Percentiles rank a stretch among this genome's conserved stretches.
phyloP scores from a whole-genome alignment of 208 protist genomes.

The Trypanosoma grayi region DNA sequence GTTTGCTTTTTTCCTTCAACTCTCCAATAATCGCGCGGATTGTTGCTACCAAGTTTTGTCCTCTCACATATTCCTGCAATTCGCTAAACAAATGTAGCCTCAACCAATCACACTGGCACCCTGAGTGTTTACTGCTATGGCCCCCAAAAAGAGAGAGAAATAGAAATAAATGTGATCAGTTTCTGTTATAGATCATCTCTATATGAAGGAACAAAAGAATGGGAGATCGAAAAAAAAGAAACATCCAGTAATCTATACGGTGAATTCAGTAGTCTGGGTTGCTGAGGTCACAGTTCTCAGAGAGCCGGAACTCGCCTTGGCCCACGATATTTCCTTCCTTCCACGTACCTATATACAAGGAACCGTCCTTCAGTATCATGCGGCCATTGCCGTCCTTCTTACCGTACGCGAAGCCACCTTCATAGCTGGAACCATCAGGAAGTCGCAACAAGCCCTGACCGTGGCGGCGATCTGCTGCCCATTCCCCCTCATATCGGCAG shows the following conservation, averaged over 20 bases:
- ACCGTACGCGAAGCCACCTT: slow-evolving; percentile 78
- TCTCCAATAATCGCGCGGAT: background rate
- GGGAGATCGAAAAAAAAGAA: background rate
- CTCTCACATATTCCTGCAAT: background rate
- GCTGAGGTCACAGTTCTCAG: slow-evolving; percentile 85
- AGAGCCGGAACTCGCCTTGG: slow-evolving; percentile 87
- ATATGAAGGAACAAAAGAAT: slow-evolving; percentile 16
- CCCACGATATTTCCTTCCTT: slow-evolving; percentile 87
- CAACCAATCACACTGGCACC: background rate
- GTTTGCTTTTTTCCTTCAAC: background rate
- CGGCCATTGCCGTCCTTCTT: slow-evolving; percentile 89
- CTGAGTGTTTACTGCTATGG: background rate
- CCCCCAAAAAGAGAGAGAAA: no score
- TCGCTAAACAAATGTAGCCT: background rate
- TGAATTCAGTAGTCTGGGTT: slow-evolving; percentile 85
- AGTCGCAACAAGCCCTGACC: slow-evolving; percentile 79
- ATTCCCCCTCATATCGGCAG: slow-evolving; percentile 89
- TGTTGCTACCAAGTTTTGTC: background rate
- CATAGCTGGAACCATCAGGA: slow-evolving; percentile 86
- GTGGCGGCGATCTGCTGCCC: slow-evolving; percentile 81
- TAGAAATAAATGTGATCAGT: background rate
- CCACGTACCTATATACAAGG: slow-evolving; percentile 83
- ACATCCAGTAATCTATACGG: background rate
- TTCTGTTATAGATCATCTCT: background rate
- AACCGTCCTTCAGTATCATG: slow-evolving; percentile 91